Base-by-base conservation (phyloP, 148 eudicot species). In the Rhododendron henanense region DNA sequence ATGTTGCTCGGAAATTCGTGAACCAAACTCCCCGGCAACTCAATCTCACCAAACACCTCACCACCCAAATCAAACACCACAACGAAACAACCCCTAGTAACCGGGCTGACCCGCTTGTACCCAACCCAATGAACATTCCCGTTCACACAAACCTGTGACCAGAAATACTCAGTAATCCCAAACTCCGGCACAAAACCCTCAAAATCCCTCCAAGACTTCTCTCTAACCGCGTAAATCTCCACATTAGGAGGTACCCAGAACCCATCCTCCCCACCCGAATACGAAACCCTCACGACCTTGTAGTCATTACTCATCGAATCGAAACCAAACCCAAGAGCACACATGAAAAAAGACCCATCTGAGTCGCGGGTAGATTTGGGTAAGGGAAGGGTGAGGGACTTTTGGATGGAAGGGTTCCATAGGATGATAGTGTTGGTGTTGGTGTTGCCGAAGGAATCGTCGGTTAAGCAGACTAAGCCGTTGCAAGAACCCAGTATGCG, bases 391-490 rank as follows among this genome's bases (percentile, higher is more conserved):
- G 67, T 59, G 25, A 59, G 67, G 9, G 10, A 59, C 25, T 59
- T 59, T 59, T 59, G 67, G n/a, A 59, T 59, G n/a, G 67, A 74
- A 31, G 78, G 78, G 78, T 74, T 74, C 78, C 78, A 74, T 3
- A 74, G 78, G 35, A 37, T 74, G 47, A 74, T 5, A 15, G 45
- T 14, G 39, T 73, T 73, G 50, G 48, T 47, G 18, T 55, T 55
- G 6, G 47, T 74, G 10, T 74, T 13, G 35, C 78, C 78, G n/a
- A 74, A 74, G 19, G 41, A 35, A 21, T 74, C 78, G 8, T 74
- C 78, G 41, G 45, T 74, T 6, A 37, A 13, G 9, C 78, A 74
- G 44, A 74, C 41, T 14, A 74, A 37, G 21, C 47, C 78, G 10
- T 37, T 35, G 25, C 9, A 59, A 0, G 67, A 59, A 21, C 67